Percentiles rank a stretch among this genome's conserved stretches.
These are phyloP conservation scores for Aspergillus hancockii DNA, from an alignment of 495 filamentous ascomycete species.

Conservation along the genomic window DNA sequence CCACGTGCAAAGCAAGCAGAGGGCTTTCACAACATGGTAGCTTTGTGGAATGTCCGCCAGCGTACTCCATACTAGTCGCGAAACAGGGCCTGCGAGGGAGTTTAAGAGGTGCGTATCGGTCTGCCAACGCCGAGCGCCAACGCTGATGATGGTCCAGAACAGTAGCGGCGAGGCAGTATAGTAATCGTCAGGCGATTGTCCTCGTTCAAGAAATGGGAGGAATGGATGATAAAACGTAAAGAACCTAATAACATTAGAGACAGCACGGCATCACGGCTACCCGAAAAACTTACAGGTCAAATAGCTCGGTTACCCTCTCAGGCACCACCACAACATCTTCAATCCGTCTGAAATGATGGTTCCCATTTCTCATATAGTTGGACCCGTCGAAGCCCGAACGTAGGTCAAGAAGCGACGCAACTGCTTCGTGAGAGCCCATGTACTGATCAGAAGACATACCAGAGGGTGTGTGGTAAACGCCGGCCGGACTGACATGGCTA, in stretches of 20 bases:
- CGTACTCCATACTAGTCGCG: conserved; percentile 77
- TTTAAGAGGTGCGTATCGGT: conserved; percentile 66
- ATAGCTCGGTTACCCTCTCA: conserved; percentile 72
- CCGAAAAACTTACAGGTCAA: conserved; percentile 59
- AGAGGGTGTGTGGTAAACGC: conserved; percentile 46
- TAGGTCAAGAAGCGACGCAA: conserved; percentile 78
- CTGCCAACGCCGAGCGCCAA: conserved; percentile 75
- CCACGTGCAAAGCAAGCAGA: conserved; percentile 89
- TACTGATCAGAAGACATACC: conserved; percentile 54
- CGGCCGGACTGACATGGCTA: conserved; percentile 47
- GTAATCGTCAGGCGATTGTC: conserved; percentile 73
- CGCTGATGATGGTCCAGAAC: conserved; percentile 84
- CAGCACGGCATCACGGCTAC: neutral
- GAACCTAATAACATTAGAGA: conserved; percentile 46
- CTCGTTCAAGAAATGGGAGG: conserved; percentile 74
- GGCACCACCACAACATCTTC: conserved; percentile 74
- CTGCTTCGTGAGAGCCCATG: conserved; percentile 83
- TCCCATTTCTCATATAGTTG: conserved; percentile 47
- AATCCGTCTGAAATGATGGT: conserved; percentile 52
- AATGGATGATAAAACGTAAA: conserved; percentile 84
- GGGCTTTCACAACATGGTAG: conserved; percentile 87
- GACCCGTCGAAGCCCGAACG: conserved; percentile 55
- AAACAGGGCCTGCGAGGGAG: conserved; percentile 69
- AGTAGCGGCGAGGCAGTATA: conserved; percentile 71
- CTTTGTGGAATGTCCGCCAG: conserved; percentile 80